Percentiles rank a stretch among this genome's conserved stretches.
phyloP scores from a whole-genome alignment of 2,329 filamentous ascomycete species.

The Cytospora paraplurivora region DNA sequence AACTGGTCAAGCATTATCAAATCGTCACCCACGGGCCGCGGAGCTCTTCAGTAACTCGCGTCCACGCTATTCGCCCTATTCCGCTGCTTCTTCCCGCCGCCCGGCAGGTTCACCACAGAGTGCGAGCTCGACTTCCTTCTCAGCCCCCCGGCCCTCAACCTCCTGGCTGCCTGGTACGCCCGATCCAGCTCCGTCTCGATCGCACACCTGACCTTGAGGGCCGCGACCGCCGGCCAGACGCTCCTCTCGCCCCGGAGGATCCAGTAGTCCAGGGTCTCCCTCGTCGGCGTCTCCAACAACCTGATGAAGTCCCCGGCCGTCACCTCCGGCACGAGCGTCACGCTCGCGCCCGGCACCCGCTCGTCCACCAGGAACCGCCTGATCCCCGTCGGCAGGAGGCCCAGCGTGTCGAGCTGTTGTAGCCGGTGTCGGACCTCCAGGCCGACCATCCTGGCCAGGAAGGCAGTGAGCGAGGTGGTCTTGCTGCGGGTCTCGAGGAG shows the following conservation, averaged over 20 bases:
- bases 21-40: not conserved
- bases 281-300: slow-evolving; percentile 80
- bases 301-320: slow-evolving; percentile 71
- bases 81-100: slow-evolving; percentile 28
- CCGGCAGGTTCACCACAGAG: slow-evolving; percentile 29
- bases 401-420: slow-evolving; percentile 76
- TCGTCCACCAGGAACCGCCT: slow-evolving; percentile 82
- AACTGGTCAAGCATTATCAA: not conserved
- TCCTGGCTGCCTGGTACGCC: slow-evolving; percentile 78
- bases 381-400: slow-evolving; percentile 68
- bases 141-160: slow-evolving; percentile 56
- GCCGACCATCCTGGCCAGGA: slow-evolving; percentile 68
- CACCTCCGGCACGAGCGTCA: slow-evolving; percentile 83
- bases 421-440: slow-evolving; percentile 80
- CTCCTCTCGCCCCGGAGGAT: slow-evolving; percentile 80
- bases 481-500: slow-evolving; percentile 60
- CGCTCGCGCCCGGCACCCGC: slow-evolving; percentile 72
- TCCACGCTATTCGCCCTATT: slow-evolving; percentile 32
- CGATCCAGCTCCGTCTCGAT: slow-evolving; percentile 87
- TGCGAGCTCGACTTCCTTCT: slow-evolving; percentile 47
- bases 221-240: slow-evolving; percentile 87
- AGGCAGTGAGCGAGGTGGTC: slow-evolving; percentile 59
- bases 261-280: slow-evolving; percentile 79
- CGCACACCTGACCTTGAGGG: slow-evolving; percentile 77
- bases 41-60: slow-evolving; percentile 14